phyloP scores from a whole-genome alignment of 768 basidiomycete species.

The Botryobasidium botryosum region DNA sequence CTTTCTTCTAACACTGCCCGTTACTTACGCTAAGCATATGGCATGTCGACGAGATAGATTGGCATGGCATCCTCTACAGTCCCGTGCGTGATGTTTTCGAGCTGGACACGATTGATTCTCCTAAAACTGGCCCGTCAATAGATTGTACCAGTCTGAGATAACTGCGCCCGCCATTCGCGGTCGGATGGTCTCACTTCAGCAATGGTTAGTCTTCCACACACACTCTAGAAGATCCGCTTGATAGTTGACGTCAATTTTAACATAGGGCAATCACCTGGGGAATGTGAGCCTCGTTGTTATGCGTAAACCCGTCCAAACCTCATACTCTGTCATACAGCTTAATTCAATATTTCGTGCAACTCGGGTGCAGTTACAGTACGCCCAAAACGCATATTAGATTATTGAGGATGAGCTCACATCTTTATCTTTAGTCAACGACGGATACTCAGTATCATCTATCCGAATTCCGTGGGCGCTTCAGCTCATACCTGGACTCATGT shows the following conservation, averaged over 20 bases:
- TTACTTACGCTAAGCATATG: background rate
- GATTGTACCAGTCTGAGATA: conserved; percentile 14
- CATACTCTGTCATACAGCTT: background rate
- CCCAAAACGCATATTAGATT: no score
- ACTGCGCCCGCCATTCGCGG: conserved; percentile 48
- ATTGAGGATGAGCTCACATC: conserved; percentile 17
- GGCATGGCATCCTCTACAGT: conserved; percentile 50
- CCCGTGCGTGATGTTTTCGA: conserved; percentile 40
- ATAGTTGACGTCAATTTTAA: conserved; percentile 23
- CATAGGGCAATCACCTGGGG: conserved; percentile 48
- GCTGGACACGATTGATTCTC: conserved; percentile 41
- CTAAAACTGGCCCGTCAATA: conserved; percentile 1
- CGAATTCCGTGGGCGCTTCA: conserved; percentile 22
- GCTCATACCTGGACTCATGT: conserved; percentile 57
- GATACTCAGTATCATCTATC: background rate
- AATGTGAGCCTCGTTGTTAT: conserved; percentile 21
- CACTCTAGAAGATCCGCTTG: conserved; percentile 29
- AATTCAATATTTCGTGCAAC: conserved; percentile 10
- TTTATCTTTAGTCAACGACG: no score
- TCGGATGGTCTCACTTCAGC: conserved; percentile 57
- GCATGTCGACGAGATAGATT: background rate
- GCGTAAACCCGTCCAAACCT: conserved; percentile 28
- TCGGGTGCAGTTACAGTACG: conserved; percentile 58
- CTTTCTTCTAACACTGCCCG: no score
- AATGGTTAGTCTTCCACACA: conserved; percentile 43